Base-by-base conservation (phyloP, 768 basidiomycete species). In the Tricholomella constricta region DNA sequence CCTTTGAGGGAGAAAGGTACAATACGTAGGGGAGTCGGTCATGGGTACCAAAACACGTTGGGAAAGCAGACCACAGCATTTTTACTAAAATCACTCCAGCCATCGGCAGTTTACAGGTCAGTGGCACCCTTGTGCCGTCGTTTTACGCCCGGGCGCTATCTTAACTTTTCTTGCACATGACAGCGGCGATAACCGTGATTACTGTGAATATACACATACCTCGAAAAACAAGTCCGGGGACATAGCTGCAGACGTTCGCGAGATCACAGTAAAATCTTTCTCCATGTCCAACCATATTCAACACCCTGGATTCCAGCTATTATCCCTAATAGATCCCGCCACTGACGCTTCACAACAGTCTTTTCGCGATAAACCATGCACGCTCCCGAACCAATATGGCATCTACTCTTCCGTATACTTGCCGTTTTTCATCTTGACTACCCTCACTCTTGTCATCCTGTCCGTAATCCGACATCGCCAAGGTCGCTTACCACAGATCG, bases 171-270 rank as follows among this genome's bases (percentile, higher is more conserved):
- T 4, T 48, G 9, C 20, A 37, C 8, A 26, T 29, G 1, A 17
- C 57, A 91, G 90, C 62, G 94, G 86, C 6, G 93, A 98, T 69
- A 91, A 96, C 67, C 89, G 91, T 45, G 94, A 97, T 69, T 91
- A 91, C 62, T 98, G 94, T 62, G 90, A 92, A 59, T 79, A 87
- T 61, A 71, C 69, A 20, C 89, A 91, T 66, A 70, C 71, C 40
- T 46, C 60, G 32, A 63, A 51, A 32, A 59, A 50, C 54, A 59
- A 50, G 54, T 55, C 63, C 31, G 47, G 50, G 14, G 56, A 55
- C 57, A 65, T 42, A 6, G 48, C 53, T 54, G 65, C 50, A 15
- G 45, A 58, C 2, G 73, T 86, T 38, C 85, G 85, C 42, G 94
- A 96, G 70, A 81, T 94, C 19, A 94, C 93, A 1, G 76, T 96